A percentile compares a stretch with the other conserved stretches of the same genome.
Evolutionary conservation across 352 stramenopile species (phyloP).

Genomic region (Globisporangium megalacanthum): DNA sequence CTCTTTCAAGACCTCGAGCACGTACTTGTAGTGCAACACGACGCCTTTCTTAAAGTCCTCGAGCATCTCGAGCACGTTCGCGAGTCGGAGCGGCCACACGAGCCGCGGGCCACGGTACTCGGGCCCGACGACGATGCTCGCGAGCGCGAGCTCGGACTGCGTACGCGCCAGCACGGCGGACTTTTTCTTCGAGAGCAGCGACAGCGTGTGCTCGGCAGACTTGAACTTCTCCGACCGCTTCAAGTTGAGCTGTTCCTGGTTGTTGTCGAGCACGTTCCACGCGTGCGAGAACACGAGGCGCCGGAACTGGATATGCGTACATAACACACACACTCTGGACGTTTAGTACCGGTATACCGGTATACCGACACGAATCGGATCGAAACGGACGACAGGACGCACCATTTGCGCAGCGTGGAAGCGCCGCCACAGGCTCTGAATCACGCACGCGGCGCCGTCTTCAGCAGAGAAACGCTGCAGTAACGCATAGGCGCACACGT

Average conservation of each 20-base stretch:
- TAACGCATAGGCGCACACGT: background rate
- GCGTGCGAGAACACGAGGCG: conserved; percentile 74
- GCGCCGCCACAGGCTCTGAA: conserved; percentile 75
- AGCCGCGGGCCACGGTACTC: conserved; percentile 79
- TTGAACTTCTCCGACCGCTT: conserved; percentile 86
- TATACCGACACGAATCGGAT: background rate
- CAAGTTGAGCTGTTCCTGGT: conserved; percentile 86
- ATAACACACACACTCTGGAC: no score
- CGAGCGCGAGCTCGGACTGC: conserved; percentile 50
- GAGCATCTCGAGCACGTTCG: conserved; percentile 85
- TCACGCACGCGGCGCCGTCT: conserved; percentile 62
- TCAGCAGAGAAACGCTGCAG: conserved; percentile 68
- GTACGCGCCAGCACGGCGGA: conserved; percentile 22
- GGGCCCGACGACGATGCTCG: conserved; percentile 37
- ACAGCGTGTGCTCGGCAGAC: conserved; percentile 72
- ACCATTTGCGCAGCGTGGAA: conserved; percentile 73
- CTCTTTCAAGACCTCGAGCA: conserved; percentile 80
- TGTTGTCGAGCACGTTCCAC: conserved; percentile 90
- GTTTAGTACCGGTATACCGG: no score
- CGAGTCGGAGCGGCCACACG: conserved; percentile 77
- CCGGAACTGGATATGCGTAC: conserved; percentile 39
- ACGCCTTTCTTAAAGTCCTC: conserved; percentile 89
- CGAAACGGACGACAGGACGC: background rate
- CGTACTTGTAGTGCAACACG: conserved; percentile 89
- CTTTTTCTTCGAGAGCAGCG: conserved; percentile 65